Base-by-base conservation (phyloP, 2,329 filamentous ascomycete species). In the Eutypa lata region DNA sequence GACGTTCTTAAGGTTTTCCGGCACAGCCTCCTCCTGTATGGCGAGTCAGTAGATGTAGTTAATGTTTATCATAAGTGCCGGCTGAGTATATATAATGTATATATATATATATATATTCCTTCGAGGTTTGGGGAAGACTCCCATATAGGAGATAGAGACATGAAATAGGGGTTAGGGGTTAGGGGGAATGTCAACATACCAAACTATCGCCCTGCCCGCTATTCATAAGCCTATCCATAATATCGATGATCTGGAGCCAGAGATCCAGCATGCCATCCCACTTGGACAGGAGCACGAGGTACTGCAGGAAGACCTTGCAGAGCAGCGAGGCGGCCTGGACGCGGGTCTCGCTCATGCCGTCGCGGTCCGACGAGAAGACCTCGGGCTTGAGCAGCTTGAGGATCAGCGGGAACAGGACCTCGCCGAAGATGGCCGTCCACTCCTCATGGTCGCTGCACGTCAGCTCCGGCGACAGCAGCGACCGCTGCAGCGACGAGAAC, bases 171-270 rank as follows among this genome's bases (percentile, higher is more conserved):
- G 47, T 35, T 52, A 28, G 40, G 24, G 43, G 48, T 47, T 33
- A 13, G 21, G 40, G 3, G n/a, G 22, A 37, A 19, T 37, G 16
- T 28, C n/a, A n/a, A 79, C 87, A 73, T 82, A 92, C 89, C 67
- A 96, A 73, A 64, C 88, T 93, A 65, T 96, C 91, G 22, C 90
- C 90, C 70, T 96, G 91, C 0, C 93, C 93, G 65, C 90, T 94
- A 65, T 97, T 96, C 86, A 97, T 95, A 58, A 99, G 80, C 22
- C 94, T 86, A 69, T 99, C 94, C 83, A 99, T 91, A 50, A 97
- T 90, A 61, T 92, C 91, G 59, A 97, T 82, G 51, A 97, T 96
- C 69, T 88, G 88, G 45, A 94, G 75, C 94, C 94, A 99, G 11
- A 97, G 79, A 66, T 94, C 90, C 38, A 96, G 75, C 84, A 97